Percentiles rank a stretch among this genome's conserved stretches.
Conservation (phyloP, 2,329 filamentous ascomycete species). For the Pseudocercospora crystallina region DNA sequence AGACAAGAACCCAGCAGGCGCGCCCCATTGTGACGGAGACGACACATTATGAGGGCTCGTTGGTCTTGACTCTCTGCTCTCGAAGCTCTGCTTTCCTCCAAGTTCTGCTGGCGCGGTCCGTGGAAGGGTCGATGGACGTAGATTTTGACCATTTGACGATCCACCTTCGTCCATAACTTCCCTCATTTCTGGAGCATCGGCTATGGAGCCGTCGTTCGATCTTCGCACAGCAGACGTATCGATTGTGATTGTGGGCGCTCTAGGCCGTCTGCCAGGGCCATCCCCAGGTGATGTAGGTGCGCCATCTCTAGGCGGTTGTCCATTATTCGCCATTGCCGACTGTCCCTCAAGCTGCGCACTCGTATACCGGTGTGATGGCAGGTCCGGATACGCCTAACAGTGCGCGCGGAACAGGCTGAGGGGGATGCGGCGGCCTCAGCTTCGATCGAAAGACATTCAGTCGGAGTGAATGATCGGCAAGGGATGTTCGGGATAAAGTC, state of each 20-base stretch:
- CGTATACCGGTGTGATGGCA: background rate
- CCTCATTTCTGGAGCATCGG: conserved; percentile 32
- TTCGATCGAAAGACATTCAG: conserved; percentile 87
- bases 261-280: conserved; percentile 21
- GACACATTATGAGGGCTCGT: conserved; percentile 68
- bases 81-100: conserved; percentile 60
- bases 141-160: conserved; percentile 7
- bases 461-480: conserved; percentile 64
- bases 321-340: conserved; percentile 2
- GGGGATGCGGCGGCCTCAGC: conserved; percentile 76
- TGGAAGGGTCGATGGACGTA: conserved; percentile 5
- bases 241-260: conserved; percentile 54
- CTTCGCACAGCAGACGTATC: conserved; percentile 50
- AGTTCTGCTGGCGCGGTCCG: conserved; percentile 46
- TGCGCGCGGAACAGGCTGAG: conserved; percentile 55
- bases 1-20: conserved; percentile 59
- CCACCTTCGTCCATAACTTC: conserved; percentile 34
- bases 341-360: background rate
- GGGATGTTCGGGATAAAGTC: conserved; percentile 42
- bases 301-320: conserved; percentile 1
- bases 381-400: background rate
- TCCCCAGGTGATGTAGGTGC: conserved; percentile 4
- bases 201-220: conserved; percentile 31
- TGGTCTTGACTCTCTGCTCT: conserved; percentile 63
- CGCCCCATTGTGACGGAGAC: conserved; percentile 57